A percentile compares a stretch with the other conserved stretches of the same genome.
These are phyloP conservation scores for Pichia sp. DNA, from an alignment of 1,139 yeast genomes.

Conservation along the genomic window DNA sequence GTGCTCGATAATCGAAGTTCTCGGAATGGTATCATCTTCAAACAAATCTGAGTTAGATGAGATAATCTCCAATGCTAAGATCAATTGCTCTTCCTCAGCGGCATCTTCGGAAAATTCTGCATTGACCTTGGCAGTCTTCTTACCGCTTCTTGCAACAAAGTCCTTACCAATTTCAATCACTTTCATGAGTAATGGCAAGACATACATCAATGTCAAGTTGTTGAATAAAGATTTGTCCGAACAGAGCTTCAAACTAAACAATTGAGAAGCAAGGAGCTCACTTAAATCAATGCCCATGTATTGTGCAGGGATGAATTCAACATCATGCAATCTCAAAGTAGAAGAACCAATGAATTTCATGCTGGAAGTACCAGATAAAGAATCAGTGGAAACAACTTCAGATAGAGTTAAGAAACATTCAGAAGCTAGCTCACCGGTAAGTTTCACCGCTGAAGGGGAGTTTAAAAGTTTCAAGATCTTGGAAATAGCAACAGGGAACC, in stretches of 20 bases:
- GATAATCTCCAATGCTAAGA: slow-evolving; percentile 71
- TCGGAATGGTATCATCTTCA: slow-evolving; percentile 59
- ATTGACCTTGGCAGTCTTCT: slow-evolving; percentile 31
- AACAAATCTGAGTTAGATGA: slow-evolving; percentile 71
- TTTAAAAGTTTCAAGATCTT: slow-evolving; percentile 37
- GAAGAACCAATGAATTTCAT: slow-evolving; percentile 48
- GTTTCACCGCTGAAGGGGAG: slow-evolving; percentile 29
- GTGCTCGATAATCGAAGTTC: slow-evolving; percentile 54
- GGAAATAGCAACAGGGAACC: slow-evolving; percentile 66
- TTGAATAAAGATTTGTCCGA: slow-evolving; percentile 72
- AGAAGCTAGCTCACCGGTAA: slow-evolving; percentile 35
- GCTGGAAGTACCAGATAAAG: slow-evolving; percentile 20
- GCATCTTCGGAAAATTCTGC: slow-evolving; percentile 72
- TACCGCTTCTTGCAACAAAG: slow-evolving; percentile 44
- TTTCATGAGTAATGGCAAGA: slow-evolving; percentile 63
- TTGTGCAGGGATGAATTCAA: slow-evolving; percentile 35
- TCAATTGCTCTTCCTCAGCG: slow-evolving; percentile 79
- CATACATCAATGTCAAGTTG: slow-evolving; percentile 58
- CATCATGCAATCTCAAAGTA: slow-evolving; percentile 46
- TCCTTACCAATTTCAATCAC: slow-evolving; percentile 55
- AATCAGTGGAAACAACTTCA: slow-evolving; percentile 18
- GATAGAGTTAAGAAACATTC: slow-evolving; percentile 26
- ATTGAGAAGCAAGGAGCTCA: slow-evolving; percentile 42
- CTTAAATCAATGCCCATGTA: slow-evolving; percentile 45
- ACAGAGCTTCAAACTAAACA: slow-evolving; percentile 69